Evolutionary conservation across 176 grass and related monocot species (phyloP).

Genomic region (maize (Zea mays)): DNA sequence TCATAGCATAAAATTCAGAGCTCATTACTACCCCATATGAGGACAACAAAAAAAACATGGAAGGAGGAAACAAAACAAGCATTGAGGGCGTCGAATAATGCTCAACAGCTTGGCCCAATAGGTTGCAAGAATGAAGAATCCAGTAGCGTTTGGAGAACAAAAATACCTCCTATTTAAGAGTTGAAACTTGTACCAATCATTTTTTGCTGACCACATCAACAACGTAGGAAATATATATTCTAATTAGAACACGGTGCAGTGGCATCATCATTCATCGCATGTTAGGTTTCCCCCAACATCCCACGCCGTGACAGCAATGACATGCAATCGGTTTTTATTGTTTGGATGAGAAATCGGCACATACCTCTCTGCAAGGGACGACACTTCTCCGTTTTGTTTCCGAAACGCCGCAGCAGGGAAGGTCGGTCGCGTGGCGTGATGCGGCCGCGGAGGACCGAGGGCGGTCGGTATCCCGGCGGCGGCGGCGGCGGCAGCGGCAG

Average conservation of each 20-base stretch:
- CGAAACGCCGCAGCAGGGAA: background rate
- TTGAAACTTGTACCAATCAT: background rate
- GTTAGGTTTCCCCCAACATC: background rate
- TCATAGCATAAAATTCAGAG: no score
- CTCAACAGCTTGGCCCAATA: background rate
- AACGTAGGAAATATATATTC: background rate
- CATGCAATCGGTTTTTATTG: background rate
- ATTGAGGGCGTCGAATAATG: background rate
- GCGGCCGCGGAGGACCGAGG: background rate
- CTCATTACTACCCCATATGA: no score
- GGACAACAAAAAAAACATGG: background rate
- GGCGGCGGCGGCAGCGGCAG: constrained; percentile 12
- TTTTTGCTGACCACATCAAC: background rate
- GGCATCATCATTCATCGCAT: background rate
- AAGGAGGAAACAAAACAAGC: background rate
- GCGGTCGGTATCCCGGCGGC: constrained; percentile 25
- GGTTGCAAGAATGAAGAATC: background rate
- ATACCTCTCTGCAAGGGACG: constrained; percentile 4
- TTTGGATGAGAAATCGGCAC: background rate
- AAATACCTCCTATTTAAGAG: background rate
- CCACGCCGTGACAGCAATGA: background rate
- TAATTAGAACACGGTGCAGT: background rate
- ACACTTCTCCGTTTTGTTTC: background rate
- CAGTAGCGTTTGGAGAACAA: background rate
- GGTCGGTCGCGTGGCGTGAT: background rate